Evolutionary conservation across 257 asterid genomes (phyloP).

Genomic region (Solanum dulcamara): DNA sequence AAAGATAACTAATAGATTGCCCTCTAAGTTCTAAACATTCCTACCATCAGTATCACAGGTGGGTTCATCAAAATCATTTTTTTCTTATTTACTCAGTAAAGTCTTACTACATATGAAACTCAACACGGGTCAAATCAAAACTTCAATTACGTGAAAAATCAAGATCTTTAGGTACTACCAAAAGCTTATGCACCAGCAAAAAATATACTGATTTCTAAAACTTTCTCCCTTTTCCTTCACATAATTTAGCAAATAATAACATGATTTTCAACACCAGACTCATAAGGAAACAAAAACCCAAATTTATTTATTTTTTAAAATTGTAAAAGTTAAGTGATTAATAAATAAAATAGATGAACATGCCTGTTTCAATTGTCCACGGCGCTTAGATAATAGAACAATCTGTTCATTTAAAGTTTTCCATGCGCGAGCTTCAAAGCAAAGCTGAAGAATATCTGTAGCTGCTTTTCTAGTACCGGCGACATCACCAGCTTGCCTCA

Average conservation of each 20-base stretch:
- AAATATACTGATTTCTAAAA: neutral
- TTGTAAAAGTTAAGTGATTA: neutral
- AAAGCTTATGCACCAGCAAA: neutral
- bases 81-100: neutral
- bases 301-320: neutral
- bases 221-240: neutral
- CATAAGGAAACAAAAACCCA: neutral
- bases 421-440: constrained; percentile 93
- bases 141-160: neutral
- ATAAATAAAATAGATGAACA: neutral
- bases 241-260: neutral
- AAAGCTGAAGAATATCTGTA: constrained; percentile 74
- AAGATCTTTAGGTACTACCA: neutral
- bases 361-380: constrained; percentile 96
- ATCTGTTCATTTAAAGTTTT: constrained; percentile 78
- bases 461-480: constrained; percentile 78
- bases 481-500: constrained; percentile 84
- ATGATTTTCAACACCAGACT: neutral
- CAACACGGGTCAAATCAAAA: neutral
- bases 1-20: neutral
- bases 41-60: neutral
- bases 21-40: neutral
- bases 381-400: constrained; percentile 78
- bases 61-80: neutral
- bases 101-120: neutral